Evolutionary conservation across 352 stramenopile genomes (phyloP), one percentile per base, ranked within the genome.

Genomic region (Phytophthora multivora): DNA sequence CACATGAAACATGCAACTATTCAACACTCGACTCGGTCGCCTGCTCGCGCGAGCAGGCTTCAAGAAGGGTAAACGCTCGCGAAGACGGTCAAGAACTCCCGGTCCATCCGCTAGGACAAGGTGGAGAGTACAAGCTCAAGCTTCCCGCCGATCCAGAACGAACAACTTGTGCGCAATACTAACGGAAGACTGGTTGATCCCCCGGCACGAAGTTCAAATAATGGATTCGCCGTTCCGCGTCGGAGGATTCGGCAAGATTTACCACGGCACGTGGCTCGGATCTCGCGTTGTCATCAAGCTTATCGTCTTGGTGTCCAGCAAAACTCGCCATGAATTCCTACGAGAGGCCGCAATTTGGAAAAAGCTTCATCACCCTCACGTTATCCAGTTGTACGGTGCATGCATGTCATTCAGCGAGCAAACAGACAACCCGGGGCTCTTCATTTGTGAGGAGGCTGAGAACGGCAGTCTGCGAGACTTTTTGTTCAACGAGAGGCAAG

Each of bases 321-420:
- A 51, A 51, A 39, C 10, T 7, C 45, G 28, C 11, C 25, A n/a
- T n/a, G 45, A 21, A 19, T 51, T 67, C 15, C 28, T 51, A 30
- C 18, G 35, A 4, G 61, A 69, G 35, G 61, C 31, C 1, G 48
- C 52, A 12, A 36, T 65, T 26, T 69, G 61, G 61, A 28, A 46
- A 46, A 35, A 35, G 28, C 23, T 59, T n/a, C 28, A 31, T 15
- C 61, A 69, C 26, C 77, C 73, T 10, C 95, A 96, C 65, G 67
- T 98, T 25, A 79, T 98, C 3, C 66, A 77, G 23, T 80, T 98
- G 59, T 65, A 64, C 28, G 69, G 73, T 28, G 66, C 55, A 1
- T 72, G 58, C 35, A 16, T 64, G 3, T 46, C 36, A 15, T 28
- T 30, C 21, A 33, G 26, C 5, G 48, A 51, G 16, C 19, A 65